Base-by-base conservation (phyloP, 805 yeast genomes). In the Sungouiella blattae region DNA sequence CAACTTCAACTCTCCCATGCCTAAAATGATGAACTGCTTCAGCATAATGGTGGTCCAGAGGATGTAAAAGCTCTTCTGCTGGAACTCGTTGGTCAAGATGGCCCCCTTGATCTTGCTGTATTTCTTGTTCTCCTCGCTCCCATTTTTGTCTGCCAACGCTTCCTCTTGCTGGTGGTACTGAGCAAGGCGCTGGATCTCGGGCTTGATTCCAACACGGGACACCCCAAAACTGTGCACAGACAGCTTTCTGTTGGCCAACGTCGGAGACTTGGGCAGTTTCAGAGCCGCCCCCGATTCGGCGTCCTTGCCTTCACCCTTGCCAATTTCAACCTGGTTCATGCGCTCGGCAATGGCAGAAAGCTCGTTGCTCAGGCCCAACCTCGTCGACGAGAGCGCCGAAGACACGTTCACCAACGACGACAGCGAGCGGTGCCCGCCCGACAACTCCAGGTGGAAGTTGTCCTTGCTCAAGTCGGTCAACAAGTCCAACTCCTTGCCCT, bases 11-110 rank as follows among this genome's bases (percentile, higher is more conserved):
- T 65, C 70, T 4, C 70, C 71, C 52, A 64, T 57, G 7, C 62
- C 60, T 25, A 63, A 28, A 14, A 63, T 52, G 22, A 44, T 45
- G 12, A 57, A 42, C 8, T 35, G 35, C 8, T 18, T 18, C n/a
- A 34, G 38, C 45, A 44, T 40, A 15, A 55, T 21, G n/a, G 47
- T 33, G 27, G 53, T 40, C 70, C 70, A 65, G 30, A 65, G 35
- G 12, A 62, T 50, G 35, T 54, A 64, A 41, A 61, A 53, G 5
- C 62, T 53, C 40, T 57, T 62, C 28, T 58, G 58, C 42, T 59
- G 71, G 32, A 59, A 50, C 12, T 62, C 64, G 38, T 66, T 66
- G 30, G 67, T 58, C 39, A 64, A 46, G 5, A 66, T 48, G n/a
- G 69, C 70, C 8, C 71, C 71, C 27, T 52, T 47, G 24, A 61